Base-by-base conservation (phyloP, 257 asterid species). In the Solanum pimpinellifolium region DNA sequence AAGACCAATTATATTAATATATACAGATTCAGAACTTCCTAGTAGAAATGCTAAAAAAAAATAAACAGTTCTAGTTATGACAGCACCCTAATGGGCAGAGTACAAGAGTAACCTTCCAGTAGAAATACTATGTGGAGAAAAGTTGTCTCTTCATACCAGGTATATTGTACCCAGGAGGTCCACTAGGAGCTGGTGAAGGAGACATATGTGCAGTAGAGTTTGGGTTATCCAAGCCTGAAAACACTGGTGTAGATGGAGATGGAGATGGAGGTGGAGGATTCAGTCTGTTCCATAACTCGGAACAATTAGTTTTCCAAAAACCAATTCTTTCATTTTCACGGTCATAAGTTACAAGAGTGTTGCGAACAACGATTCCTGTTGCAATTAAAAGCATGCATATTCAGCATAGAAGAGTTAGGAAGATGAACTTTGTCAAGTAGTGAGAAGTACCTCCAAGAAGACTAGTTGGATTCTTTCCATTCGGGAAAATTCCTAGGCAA, bases 391-490 rank as follows among this genome's bases (percentile, higher is more conserved):
- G 41, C 20, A 56, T 14, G 27, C 59, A 73, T 23, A 65, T 81
- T 27, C 85, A 81, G 69, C 20, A 10, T 12, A 1, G 69, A 49
- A 11, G 29, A 49, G 31, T 31, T 81, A 29, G 69, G 85, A 49
- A 33, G 69, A 81, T 49, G 46, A 81, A 81, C 46, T n/a, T 81
- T 49, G 85, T 81, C 69, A 81, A 81, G 69, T 47, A 78, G 27
- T 49, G n/a, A 33, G 47, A 84, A 56, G 62, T 94, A 97, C 99
- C 99, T 89, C 99, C 99, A 90, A 97, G 90, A 87, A 97, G 99
- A 88, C 98, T 96, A 85, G 98, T 95, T n/a, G 98, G 96, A 90
- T 95, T 98, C 93, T 96, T 96, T 80, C 98, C 99, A 91, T 94
- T 97, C 91, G 95, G 98, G 88, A 96, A 97, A 89, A 97, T 91